Evolutionary conservation across 192 early-diverging fungal species (phyloP).

Genomic region (Rhizophlyctis rosea): DNA sequence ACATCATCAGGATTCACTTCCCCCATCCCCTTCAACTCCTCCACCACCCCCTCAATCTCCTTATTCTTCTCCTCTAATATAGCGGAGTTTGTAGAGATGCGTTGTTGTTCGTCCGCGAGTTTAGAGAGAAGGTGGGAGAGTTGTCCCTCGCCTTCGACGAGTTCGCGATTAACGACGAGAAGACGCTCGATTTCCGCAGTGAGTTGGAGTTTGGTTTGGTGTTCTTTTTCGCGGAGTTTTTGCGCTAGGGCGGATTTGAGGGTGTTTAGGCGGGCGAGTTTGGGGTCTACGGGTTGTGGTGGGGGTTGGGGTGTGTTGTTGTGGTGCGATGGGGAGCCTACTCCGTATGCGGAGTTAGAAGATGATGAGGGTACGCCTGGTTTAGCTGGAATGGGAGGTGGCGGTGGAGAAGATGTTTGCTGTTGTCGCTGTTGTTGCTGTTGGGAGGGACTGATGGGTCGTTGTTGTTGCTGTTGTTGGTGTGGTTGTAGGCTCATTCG

Average conservation of each 20-base stretch:
- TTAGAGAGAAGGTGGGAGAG: constrained; percentile 59
- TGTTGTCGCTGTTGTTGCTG: constrained; percentile 30
- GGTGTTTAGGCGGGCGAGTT: background rate
- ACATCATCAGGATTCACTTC: constrained; percentile 49
- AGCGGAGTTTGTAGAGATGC: background rate
- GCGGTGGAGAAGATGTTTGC: constrained; percentile 9
- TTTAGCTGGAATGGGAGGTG: constrained; percentile 29
- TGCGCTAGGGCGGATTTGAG: constrained; percentile 46
- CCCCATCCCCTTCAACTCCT: constrained; percentile 50
- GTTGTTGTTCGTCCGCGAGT: constrained; percentile 49
- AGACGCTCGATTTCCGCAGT: constrained; percentile 65
- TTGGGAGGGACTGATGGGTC: background rate
- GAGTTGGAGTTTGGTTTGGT: constrained; percentile 57
- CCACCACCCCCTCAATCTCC: constrained; percentile 54
- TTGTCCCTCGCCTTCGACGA: constrained; percentile 67
- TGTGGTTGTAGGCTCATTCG: constrained; percentile 11
- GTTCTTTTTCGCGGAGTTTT: constrained; percentile 52
- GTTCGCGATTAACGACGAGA: constrained; percentile 60
- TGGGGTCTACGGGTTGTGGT: background rate
- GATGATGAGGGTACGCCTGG: constrained; percentile 23
- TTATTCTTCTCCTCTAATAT: constrained; percentile 60
- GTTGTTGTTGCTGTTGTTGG: constrained; percentile 12
- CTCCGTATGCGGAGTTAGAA: too few species aligned
- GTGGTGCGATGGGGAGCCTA: too few species aligned
- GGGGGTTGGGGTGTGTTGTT: background rate